Percentiles rank a stretch among this genome's conserved stretches.
Conservation (phyloP, 2,329 filamentous ascomycete species). For the Alternaria gansuensis region DNA sequence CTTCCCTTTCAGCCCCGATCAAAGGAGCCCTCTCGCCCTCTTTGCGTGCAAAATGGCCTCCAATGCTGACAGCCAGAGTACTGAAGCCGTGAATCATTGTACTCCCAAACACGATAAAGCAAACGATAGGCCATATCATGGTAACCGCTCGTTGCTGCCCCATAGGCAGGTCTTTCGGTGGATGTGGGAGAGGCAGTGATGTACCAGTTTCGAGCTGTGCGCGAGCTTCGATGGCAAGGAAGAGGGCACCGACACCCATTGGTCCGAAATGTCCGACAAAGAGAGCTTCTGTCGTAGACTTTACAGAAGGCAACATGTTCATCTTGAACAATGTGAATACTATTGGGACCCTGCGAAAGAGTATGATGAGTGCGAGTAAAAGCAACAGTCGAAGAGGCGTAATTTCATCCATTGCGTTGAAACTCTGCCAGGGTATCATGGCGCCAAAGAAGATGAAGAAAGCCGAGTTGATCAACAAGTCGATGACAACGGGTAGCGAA, state of each 20-base stretch:
- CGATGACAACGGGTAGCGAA: conserved; percentile 61
- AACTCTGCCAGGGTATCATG: conserved; percentile 62
- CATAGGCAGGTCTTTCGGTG: conserved; percentile 50
- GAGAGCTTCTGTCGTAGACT: conserved; percentile 62
- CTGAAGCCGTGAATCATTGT: conserved; percentile 65
- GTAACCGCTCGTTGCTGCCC: conserved; percentile 53
- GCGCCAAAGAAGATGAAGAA: conserved; percentile 67
- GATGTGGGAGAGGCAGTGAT: conserved; percentile 56
- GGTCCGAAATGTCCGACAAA: conserved; percentile 67
- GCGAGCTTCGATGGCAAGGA: conserved; percentile 65
- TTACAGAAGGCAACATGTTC: conserved; percentile 57
- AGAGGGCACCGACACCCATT: conserved; percentile 66
- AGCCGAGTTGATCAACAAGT: conserved; percentile 64
- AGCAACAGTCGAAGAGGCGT: conserved; percentile 57
- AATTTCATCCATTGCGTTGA: conserved; percentile 47
- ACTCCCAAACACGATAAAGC: conserved; percentile 63
- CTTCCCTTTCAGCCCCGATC: conserved; percentile 61
- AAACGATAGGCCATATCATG: conserved; percentile 64
- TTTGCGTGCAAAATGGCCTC: conserved; percentile 58
- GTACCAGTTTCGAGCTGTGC: conserved; percentile 62
- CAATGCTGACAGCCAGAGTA: conserved; percentile 61
- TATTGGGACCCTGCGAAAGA: conserved; percentile 63
- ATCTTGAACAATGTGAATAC: conserved; percentile 59
- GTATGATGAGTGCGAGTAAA: conserved; percentile 59
- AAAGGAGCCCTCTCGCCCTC: conserved; percentile 61